Base-by-base conservation (phyloP, 768 basidiomycete genomes). In the Gelatoporia subvermispora region DNA sequence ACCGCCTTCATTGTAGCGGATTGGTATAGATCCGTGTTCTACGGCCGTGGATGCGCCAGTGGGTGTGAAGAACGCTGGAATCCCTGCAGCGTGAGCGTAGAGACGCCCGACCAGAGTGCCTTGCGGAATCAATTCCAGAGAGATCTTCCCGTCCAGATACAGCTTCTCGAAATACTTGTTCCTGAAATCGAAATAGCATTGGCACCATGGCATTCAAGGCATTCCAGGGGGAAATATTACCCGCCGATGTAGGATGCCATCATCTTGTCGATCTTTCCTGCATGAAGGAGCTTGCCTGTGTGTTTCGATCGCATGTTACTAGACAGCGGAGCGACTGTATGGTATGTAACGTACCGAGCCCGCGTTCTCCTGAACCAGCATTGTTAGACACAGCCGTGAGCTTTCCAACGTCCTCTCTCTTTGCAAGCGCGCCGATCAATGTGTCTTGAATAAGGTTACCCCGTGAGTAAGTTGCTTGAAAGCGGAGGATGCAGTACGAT, bases 31-130 rank as follows among this genome's bases (percentile, higher is more conserved):
- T 1, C 91, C 91, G 41, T 81, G 70, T 65, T 93, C 88, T 2
- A 92, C 79, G 2, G 88, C 88, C 17, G 91, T 93, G 18, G 78
- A 78, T 8, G 89, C 88, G 15, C 93, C 93, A 0, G 92, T 93
- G 15, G 92, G 93, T 4, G 90, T 95, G 68, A 74, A 94, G 73
- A 96, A 93, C n/a, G 86, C 91, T 16, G 93, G 92, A 51, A 93
- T 91, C 43, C 93, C 93, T 10, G 90, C 88, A 8, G 90, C 92
- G 49, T 90, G 87, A 7, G 93, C 88, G 31, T 92, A 85, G 51
- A 93, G 74, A 49, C 92, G 84, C 61, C 93, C 93, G 15, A 85
- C 82, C 38, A 96, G 80, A 13, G 91, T 93, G 9, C 92, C 93
- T 68, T 96, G 93, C 3, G 93, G 93, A 22, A 90, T 88, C 18